Conservation (phyloP, 345 rosid genomes). For the Brassica napus region DNA sequence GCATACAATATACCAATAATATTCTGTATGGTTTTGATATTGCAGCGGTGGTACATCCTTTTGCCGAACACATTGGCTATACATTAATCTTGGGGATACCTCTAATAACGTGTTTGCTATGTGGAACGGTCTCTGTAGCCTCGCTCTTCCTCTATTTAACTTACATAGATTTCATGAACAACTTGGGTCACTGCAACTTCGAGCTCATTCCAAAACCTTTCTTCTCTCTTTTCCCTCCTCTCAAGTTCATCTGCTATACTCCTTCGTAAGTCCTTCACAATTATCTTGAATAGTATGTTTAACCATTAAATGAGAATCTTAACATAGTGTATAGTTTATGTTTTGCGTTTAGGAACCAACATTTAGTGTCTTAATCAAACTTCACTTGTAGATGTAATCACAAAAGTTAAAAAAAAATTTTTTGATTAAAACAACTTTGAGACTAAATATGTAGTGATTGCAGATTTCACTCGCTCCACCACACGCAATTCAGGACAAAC, state of each 20-base stretch:
- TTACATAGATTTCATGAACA: slow-evolving; percentile 76
- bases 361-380: too few relatives aligned
- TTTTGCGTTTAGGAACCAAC: too few relatives aligned
- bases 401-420: too few relatives aligned
- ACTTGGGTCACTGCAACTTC: slow-evolving; percentile 90
- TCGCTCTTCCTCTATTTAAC: slow-evolving; percentile 40
- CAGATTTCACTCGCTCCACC: slow-evolving; percentile 60
- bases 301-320: too few relatives aligned
- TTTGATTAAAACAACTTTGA: not conserved
- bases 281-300: not conserved
- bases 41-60: slow-evolving; percentile 88
- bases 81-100: slow-evolving; percentile 57
- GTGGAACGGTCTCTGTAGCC: slow-evolving; percentile 42
- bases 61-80: slow-evolving; percentile 66
- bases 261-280: slow-evolving; percentile 34
- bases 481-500: slow-evolving; percentile 55
- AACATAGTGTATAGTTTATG: too few relatives aligned
- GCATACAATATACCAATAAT: not conserved
- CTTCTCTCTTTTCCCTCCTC: slow-evolving; percentile 65
- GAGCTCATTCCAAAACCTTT: slow-evolving; percentile 66
- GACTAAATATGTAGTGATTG: not conserved
- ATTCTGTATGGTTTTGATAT: not conserved
- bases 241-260: slow-evolving; percentile 76
- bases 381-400: too few relatives aligned
- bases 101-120: slow-evolving; percentile 13